Percentiles rank a stretch among this genome's conserved stretches.
phyloP scores from a whole-genome alignment of 805 yeast genomes.

The Saccharomyces eubayanus region DNA sequence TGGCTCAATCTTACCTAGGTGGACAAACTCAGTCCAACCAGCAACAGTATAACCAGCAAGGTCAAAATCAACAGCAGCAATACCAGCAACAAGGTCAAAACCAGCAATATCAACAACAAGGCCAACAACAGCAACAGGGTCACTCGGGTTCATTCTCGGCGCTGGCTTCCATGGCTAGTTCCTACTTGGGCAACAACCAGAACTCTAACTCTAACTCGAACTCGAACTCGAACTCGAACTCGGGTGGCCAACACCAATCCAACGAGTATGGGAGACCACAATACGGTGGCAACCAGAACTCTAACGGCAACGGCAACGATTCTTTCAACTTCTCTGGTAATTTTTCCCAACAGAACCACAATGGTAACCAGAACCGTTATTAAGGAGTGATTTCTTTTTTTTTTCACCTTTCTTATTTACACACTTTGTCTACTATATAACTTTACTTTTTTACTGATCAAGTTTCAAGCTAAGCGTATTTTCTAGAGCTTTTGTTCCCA shows the following conservation, averaged over 20 bases:
- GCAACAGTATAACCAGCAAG: constrained; percentile 1
- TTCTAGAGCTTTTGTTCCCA: neutral
- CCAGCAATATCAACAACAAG: constrained; percentile 1
- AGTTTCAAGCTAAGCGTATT: neutral
- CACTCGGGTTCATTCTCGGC: constrained; percentile 1
- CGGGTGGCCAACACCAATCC: neutral
- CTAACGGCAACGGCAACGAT: neutral
- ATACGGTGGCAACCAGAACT: neutral
- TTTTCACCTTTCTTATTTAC: neutral
- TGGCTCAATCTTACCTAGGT: constrained; percentile 9
- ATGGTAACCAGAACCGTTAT: neutral
- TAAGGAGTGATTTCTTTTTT: neutral
- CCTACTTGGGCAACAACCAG: constrained; percentile 1
- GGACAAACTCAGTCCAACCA: constrained; percentile 2
- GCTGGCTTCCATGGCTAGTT: constrained; percentile 4
- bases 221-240: neutral
- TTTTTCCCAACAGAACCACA: constrained; percentile 5
- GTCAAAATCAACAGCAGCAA: constrained; percentile 1
- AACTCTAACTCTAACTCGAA: neutral
- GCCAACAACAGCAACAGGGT: neutral
- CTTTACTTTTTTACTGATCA: neutral
- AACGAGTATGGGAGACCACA: neutral
- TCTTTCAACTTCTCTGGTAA: constrained; percentile 14
- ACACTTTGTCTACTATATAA: neutral
- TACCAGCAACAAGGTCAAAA: constrained; percentile 2